These are phyloP conservation scores for Clarireedia paspali DNA, from an alignment of 2,329 filamentous ascomycete species.

Conservation along the genomic window DNA sequence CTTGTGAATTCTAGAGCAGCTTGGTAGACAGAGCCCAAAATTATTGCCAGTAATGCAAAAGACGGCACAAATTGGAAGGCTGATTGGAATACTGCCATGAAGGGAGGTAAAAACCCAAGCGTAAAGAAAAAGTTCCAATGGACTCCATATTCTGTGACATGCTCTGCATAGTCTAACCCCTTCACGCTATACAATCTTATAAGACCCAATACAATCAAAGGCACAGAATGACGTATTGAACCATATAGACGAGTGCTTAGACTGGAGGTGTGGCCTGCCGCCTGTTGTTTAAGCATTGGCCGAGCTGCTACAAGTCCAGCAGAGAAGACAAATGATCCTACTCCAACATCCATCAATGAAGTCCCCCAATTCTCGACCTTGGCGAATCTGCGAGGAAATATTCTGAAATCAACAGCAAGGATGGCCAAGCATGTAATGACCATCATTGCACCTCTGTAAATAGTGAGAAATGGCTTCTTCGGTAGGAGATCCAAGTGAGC, in stretches of 20 bases:
- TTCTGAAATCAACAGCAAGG: constrained; percentile 88
- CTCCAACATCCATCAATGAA: constrained; percentile 96
- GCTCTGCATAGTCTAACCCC: constrained; percentile 89
- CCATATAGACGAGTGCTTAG: constrained; percentile 51
- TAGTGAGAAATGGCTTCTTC: constrained; percentile 85
- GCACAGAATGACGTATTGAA: constrained; percentile 73
- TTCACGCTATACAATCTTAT: constrained; percentile 85
- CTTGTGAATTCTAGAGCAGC: constrained; percentile 64
- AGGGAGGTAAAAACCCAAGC: constrained; percentile 77
- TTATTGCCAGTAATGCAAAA: constrained; percentile 65
- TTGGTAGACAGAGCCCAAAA: constrained; percentile 66
- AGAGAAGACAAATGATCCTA: constrained; percentile 95
- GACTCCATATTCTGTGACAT: constrained; percentile 94
- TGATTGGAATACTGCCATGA: constrained; percentile 75
- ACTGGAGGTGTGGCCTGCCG: constrained; percentile 41
- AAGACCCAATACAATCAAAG: constrained; percentile 71
- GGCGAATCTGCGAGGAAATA: constrained; percentile 90
- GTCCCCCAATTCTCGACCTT: constrained; percentile 99
- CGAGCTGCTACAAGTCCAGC: constrained; percentile 85
- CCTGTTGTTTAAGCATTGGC: constrained; percentile 63
- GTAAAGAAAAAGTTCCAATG: constrained; percentile 99
- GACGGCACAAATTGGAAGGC: constrained; percentile 64
- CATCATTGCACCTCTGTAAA: constrained; percentile 87
- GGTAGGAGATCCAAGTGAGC: constrained; percentile 49
- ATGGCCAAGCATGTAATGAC: constrained; percentile 84